These are phyloP conservation scores for Paramecium sexaurelia DNA, from an alignment of 73 alveolate genomes.

Conservation along the genomic window DNA sequence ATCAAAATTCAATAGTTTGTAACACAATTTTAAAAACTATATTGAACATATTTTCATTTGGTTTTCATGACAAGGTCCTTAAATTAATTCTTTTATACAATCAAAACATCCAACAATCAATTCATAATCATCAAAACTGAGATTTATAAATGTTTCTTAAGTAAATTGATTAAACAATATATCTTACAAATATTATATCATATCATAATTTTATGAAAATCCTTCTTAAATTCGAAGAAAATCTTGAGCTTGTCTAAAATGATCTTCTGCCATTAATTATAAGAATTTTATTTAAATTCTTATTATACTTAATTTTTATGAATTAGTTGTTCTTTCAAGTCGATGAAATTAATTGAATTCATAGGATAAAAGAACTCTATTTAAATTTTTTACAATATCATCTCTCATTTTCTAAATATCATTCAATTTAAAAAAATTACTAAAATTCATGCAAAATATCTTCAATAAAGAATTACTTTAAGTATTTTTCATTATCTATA, in stretches of 20 bases:
- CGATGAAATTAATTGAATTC: neutral
- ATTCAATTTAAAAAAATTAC: neutral
- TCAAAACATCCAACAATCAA: neutral
- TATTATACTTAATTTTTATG: neutral
- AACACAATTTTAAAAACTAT: neutral
- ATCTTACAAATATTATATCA: neutral
- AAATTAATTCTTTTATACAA: constrained; percentile 30
- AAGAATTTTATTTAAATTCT: neutral
- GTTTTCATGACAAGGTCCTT: constrained; percentile 47
- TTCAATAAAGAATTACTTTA: neutral
- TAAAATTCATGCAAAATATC: neutral
- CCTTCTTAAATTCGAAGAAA: neutral
- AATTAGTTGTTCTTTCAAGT: neutral
- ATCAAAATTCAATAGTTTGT: constrained; percentile 17
- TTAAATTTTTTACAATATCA: neutral
- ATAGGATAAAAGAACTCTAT: neutral
- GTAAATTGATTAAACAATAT: neutral
- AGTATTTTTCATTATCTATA: neutral
- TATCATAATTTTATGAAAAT: neutral
- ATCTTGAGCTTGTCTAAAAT: neutral
- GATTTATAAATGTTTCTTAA: neutral
- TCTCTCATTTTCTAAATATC: neutral
- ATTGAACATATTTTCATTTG: neutral
- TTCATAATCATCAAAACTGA: constrained; percentile 31
- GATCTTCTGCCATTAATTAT: constrained; percentile 43